Conservation (phyloP, 176 grass and related monocot species). For the Oryza australiensis region DNA sequence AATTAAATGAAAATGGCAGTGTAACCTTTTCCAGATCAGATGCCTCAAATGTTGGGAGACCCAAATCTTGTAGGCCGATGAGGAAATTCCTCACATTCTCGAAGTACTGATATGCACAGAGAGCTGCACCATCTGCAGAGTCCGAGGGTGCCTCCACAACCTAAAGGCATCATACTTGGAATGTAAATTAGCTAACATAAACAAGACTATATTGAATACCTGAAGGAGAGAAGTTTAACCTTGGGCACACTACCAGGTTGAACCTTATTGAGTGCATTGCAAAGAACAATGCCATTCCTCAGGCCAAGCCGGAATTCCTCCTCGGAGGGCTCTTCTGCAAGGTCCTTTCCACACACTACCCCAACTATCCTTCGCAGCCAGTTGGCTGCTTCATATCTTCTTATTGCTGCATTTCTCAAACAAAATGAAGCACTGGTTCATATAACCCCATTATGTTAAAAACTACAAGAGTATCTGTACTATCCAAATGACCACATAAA, state of each 20-base stretch:
- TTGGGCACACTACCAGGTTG: conserved; percentile 68
- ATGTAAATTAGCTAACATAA: conserved; percentile 23
- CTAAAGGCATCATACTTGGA: conserved; percentile 40
- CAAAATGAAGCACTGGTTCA: conserved; percentile 17
- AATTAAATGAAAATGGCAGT: conserved; percentile 34
- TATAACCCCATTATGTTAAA: not conserved
- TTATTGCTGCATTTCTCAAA: conserved; percentile 57
- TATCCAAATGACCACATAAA: not conserved
- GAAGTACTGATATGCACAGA: conserved; percentile 87
- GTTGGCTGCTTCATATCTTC: conserved; percentile 79
- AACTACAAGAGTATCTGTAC: not conserved
- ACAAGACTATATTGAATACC: conserved; percentile 23
- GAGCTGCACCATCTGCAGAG: conserved; percentile 67
- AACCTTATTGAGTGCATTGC: conserved; percentile 90
- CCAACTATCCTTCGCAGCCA: conserved; percentile 83
- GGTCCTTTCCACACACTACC: conserved; percentile 61
- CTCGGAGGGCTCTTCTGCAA: conserved; percentile 83
- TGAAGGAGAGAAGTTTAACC: conserved; percentile 52
- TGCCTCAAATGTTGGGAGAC: conserved; percentile 85
- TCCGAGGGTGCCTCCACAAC: conserved; percentile 79
- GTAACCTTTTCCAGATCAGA: conserved; percentile 83
- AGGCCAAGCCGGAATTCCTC: conserved; percentile 82
- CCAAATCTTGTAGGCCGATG: conserved; percentile 66
- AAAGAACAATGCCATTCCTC: conserved; percentile 94
- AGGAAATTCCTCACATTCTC: conserved; percentile 92